phyloP scores from a whole-genome alignment of 352 stramenopile genomes.

The Phytophthora tubulina region DNA sequence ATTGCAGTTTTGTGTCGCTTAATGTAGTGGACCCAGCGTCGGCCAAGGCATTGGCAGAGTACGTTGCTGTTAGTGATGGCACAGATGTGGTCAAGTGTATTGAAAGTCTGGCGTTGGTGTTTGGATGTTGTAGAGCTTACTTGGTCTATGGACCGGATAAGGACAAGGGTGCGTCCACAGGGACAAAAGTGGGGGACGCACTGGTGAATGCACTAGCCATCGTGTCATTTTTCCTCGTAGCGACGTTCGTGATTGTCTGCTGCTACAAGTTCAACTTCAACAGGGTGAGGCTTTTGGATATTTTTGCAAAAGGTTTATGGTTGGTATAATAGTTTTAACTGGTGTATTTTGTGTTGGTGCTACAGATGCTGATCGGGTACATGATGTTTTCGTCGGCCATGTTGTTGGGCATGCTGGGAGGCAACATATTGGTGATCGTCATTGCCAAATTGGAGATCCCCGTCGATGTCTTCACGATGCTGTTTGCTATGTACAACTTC shows the following conservation, averaged over 20 bases:
- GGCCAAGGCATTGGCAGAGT: conserved; percentile 78
- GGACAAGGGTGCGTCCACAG: conserved; percentile 58
- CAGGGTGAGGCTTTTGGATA: conserved; percentile 46
- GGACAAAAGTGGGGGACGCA: conserved; percentile 78
- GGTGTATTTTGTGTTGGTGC: conserved; percentile 6
- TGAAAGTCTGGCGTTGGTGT: not conserved
- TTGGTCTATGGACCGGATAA: conserved; percentile 78
- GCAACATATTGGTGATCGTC: conserved; percentile 84
- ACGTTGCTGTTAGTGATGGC: conserved; percentile 21
- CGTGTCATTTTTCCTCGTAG: conserved; percentile 89
- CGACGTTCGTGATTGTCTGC: conserved; percentile 92
- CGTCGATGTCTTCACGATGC: conserved; percentile 71
- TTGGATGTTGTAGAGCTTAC: conserved; percentile 63
- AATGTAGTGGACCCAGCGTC: conserved; percentile 84
- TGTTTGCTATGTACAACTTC: conserved; percentile 93
- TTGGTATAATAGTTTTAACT: not conserved
- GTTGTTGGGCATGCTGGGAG: conserved; percentile 86
- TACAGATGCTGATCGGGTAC: conserved; percentile 84
- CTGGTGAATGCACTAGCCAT: conserved; percentile 92
- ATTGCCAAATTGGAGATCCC: conserved; percentile 69
- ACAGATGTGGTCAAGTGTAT: too few relatives aligned
- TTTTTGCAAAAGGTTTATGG: not conserved
- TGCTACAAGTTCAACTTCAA: conserved; percentile 94
- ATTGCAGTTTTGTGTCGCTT: conserved; percentile 76
- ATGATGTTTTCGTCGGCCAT: conserved; percentile 93